Percentiles rank a stretch among this genome's conserved stretches.
These are phyloP conservation scores for Fennellomyces sp. DNA, from an alignment of 371 early-diverging fungal genomes.

Conservation along the genomic window DNA sequence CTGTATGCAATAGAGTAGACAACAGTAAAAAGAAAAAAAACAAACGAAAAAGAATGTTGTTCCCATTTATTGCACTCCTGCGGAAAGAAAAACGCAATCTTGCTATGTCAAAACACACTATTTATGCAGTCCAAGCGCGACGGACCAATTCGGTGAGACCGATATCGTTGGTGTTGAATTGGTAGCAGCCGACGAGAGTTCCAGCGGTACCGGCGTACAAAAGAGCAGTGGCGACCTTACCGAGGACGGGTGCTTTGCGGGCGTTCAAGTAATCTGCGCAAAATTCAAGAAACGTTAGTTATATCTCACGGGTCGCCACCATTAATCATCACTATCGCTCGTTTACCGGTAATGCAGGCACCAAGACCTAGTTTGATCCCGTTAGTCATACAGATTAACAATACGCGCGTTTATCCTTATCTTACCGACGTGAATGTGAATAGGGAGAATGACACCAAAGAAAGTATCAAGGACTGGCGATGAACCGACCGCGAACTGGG, in stretches of 20 bases:
- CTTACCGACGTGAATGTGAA: slow-evolving; percentile 88
- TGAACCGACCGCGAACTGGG: slow-evolving; percentile 78
- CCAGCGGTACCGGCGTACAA: slow-evolving; percentile 74
- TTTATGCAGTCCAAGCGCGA: slow-evolving; percentile 81
- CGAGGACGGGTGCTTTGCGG: slow-evolving; percentile 67
- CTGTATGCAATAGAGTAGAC: not conserved
- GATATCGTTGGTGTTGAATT: slow-evolving; percentile 94
- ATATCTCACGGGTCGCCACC: not conserved
- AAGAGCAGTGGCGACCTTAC: slow-evolving; percentile 64
- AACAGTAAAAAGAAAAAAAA: not conserved
- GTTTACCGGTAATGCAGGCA: slow-evolving; percentile 59
- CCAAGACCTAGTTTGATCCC: slow-evolving; percentile 42
- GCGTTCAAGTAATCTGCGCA: slow-evolving; percentile 81
- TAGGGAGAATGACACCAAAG: slow-evolving; percentile 86
- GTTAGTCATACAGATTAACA: not conserved
- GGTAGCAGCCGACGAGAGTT: slow-evolving; percentile 85
- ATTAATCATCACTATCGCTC: not conserved
- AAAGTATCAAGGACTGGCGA: slow-evolving; percentile 86
- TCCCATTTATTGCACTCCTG: not conserved
- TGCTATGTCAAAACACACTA: not conserved
- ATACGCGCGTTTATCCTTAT: not conserved
- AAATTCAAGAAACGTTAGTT: not conserved
- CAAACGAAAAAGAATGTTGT: not conserved
- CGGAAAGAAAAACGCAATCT: too few species aligned
- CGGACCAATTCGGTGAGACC: slow-evolving; percentile 89